phyloP scores from a whole-genome alignment of 2,329 filamentous ascomycete genomes.

The Colletotrichum sp. region DNA sequence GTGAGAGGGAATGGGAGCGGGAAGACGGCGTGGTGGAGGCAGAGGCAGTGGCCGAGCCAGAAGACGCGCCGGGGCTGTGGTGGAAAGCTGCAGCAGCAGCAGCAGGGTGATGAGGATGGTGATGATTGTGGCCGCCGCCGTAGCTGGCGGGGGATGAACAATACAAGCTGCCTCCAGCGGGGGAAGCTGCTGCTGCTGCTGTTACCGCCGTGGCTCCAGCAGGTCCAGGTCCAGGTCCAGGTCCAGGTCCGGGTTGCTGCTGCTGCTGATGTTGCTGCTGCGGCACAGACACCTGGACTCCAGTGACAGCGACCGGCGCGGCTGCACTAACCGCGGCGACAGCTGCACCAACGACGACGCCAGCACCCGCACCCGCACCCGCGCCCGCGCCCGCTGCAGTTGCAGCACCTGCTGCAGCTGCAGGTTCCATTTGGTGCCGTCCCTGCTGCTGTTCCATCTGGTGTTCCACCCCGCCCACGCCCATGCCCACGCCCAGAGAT shows the following conservation, averaged over 20 bases:
- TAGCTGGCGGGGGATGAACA: background rate
- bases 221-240: background rate
- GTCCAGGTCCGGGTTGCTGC: no score
- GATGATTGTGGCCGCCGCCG: background rate
- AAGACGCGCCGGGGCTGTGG: constrained; percentile 7
- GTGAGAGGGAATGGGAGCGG: background rate
- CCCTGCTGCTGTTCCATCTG: background rate
- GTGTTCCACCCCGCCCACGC: background rate
- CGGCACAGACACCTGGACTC: no score
- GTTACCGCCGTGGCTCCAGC: background rate
- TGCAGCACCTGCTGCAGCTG: background rate
- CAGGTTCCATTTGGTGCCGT: background rate
- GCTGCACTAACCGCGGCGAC: background rate
- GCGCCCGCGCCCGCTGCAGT: background rate
- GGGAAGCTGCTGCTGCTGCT: background rate
- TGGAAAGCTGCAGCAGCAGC: background rate
- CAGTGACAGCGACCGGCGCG: background rate
- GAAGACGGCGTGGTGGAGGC: background rate
- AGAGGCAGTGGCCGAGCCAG: background rate
- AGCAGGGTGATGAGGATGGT: background rate
- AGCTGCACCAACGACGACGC: background rate
- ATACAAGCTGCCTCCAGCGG: background rate
- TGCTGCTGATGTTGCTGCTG: background rate
- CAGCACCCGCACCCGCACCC: background rate
- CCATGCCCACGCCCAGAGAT: background rate